These are phyloP conservation scores for Alternaria hordeiaustralica DNA, from an alignment of 2,329 filamentous ascomycete species.

Conservation along the genomic window DNA sequence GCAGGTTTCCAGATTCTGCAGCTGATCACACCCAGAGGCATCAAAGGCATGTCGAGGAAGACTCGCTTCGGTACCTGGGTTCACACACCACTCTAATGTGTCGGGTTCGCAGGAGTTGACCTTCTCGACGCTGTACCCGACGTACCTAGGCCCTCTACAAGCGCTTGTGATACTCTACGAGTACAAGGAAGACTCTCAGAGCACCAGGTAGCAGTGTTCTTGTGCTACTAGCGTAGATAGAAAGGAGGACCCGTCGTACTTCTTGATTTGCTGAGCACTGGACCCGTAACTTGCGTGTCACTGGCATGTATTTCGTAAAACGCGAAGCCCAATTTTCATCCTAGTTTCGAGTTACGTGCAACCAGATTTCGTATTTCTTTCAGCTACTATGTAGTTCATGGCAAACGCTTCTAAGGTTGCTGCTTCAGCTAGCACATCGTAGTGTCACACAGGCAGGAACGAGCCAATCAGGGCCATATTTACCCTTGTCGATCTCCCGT, in stretches of 20 bases:
- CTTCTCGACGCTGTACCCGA: not conserved
- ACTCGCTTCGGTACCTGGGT: not conserved
- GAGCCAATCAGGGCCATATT: slow-evolving; percentile 1
- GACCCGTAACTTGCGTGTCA: not conserved
- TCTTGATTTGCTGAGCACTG: not conserved
- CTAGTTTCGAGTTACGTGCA: not conserved
- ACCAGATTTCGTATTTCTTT: not conserved
- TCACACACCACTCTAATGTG: not conserved
- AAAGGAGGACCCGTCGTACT: not conserved
- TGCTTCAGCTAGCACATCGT: not conserved
- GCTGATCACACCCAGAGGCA: not conserved
- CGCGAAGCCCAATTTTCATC: not conserved
- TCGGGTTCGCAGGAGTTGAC: not conserved
- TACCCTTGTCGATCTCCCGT: slow-evolving; percentile 6
- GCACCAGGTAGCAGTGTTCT: not conserved
- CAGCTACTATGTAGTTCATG: not conserved
- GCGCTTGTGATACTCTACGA: not conserved
- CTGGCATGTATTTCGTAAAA: not conserved
- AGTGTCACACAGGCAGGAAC: not conserved
- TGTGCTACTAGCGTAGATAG: not conserved
- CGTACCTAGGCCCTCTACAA: not conserved
- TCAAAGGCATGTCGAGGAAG: not conserved
- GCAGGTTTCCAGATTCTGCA: not conserved
- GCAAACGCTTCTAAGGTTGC: not conserved
- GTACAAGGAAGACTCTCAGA: not conserved